A percentile compares a stretch with the other conserved stretches of the same genome.
These are phyloP conservation scores for Spizellomyces punctatus DNA, from an alignment of 192 early-diverging fungal genomes.

Conservation along the genomic window DNA sequence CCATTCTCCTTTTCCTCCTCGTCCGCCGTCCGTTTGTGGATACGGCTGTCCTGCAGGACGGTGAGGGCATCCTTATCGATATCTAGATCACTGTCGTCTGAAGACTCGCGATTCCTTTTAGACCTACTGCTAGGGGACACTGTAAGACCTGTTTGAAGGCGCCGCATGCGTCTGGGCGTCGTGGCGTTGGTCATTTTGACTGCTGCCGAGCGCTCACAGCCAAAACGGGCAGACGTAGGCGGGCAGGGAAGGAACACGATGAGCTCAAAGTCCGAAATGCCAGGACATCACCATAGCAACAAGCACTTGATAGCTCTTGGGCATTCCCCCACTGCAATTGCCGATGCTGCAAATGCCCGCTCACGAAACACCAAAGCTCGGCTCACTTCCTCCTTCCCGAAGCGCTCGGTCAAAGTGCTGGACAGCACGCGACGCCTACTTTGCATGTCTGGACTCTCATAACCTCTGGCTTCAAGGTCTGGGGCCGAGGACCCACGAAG, in stretches of 20 bases:
- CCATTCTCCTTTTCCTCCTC: constrained; percentile 20
- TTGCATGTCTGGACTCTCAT: constrained; percentile 71
- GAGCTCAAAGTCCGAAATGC: no score
- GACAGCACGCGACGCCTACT: constrained; percentile 77
- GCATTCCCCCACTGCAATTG: no score
- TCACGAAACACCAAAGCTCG: constrained; percentile 19
- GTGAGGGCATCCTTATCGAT: constrained; percentile 2
- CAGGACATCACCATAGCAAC: no score
- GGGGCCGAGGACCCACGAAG: constrained; percentile 38
- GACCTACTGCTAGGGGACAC: neutral
- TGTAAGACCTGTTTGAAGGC: constrained; percentile 24
- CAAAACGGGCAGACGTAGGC: no score
- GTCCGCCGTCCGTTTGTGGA: neutral
- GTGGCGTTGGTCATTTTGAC: neutral
- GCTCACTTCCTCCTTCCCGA: constrained; percentile 57
- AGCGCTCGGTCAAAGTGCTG: constrained; percentile 74
- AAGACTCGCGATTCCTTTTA: neutral
- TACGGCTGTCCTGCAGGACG: neutral
- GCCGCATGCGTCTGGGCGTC: neutral
- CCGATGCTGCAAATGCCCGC: no score
- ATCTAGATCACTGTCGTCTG: constrained; percentile 1
- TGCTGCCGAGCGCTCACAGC: neutral
- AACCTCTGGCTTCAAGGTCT: constrained; percentile 61
- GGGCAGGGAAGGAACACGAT: no score
- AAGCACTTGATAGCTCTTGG: no score